Evolutionary conservation across 176 grass and related monocot species (phyloP).

Genomic region (Musa schizocarpa): DNA sequence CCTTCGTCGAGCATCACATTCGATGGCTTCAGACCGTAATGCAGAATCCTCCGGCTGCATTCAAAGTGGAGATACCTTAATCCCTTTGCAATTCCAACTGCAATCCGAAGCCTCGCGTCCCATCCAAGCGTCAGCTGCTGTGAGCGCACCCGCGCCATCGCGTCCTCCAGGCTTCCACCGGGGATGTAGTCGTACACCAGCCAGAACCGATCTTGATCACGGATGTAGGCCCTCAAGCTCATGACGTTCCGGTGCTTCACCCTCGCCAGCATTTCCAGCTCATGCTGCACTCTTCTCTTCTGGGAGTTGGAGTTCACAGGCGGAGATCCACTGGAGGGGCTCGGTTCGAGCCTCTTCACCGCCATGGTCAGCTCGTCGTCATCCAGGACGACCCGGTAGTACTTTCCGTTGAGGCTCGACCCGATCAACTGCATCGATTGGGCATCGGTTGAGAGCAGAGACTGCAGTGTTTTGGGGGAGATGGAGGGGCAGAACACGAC

Average conservation of each 20-base stretch:
- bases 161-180: conserved; percentile 78
- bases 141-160: conserved; percentile 70
- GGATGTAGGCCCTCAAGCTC: conserved; percentile 70
- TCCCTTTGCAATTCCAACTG: conserved; percentile 63
- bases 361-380: conserved; percentile 63
- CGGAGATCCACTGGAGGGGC: conserved; percentile 26
- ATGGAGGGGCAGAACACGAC: conserved; percentile 86
- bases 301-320: conserved; percentile 49
- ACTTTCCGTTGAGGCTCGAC: conserved; percentile 39
- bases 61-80: conserved; percentile 86
- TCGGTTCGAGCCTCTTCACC: conserved; percentile 43
- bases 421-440: conserved; percentile 32
- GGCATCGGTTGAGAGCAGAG: conserved; percentile 40
- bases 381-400: conserved; percentile 67
- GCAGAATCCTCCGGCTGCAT: conserved; percentile 53
- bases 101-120: conserved; percentile 74
- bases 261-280: conserved; percentile 60
- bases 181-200: conserved; percentile 65
- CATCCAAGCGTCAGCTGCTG: conserved; percentile 63
- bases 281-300: conserved; percentile 71
- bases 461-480: conserved; percentile 54
- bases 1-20: conserved; percentile 88
- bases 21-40: conserved; percentile 62
- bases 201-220: conserved; percentile 53
- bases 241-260: conserved; percentile 70